phyloP scores from a whole-genome alignment of 257 asterid genomes.

The Nicotiana tomentosiformis region DNA sequence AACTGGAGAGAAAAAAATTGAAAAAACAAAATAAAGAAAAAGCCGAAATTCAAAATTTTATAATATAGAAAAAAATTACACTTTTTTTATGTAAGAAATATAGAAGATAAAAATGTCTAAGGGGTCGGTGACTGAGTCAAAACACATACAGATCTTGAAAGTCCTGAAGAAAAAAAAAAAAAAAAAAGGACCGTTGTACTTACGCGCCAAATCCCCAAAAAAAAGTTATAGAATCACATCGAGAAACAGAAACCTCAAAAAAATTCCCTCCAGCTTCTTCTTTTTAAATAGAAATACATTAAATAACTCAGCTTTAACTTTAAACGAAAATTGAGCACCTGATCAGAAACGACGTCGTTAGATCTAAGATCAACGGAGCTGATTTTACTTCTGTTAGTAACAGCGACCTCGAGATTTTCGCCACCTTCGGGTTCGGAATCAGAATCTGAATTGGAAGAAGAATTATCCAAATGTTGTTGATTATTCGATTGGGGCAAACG shows the following conservation, averaged over 20 bases:
- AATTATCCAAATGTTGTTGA: conserved; percentile 20
- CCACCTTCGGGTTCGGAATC: conserved; percentile 46
- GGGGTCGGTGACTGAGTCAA: conserved; percentile 44
- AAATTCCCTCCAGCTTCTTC: not conserved
- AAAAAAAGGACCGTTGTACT: conserved; percentile 17
- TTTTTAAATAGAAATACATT: conserved; percentile 30
- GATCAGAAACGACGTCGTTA: conserved; percentile 41
- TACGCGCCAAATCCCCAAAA: conserved; percentile 47
- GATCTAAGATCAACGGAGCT: conserved; percentile 65
- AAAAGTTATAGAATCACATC: no score
- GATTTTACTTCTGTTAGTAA: conserved; percentile 43
- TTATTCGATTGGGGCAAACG: conserved; percentile 58
- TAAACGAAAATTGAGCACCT: conserved; percentile 29
- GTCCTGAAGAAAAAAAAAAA: conserved; percentile 9
- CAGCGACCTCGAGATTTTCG: conserved; percentile 33
- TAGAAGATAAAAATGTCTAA: conserved; percentile 5
- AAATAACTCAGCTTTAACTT: not conserved
- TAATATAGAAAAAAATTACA: conserved; percentile 1
- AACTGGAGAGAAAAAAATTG: not conserved
- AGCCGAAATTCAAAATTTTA: not conserved
- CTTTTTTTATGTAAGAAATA: not conserved
- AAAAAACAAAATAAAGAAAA: not conserved
- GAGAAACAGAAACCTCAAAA: no score
- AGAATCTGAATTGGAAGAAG: conserved; percentile 27
- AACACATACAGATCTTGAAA: conserved; percentile 44